Conservation (phyloP, 2,329 filamentous ascomycete species). For the Monilinia aucupariae region DNA sequence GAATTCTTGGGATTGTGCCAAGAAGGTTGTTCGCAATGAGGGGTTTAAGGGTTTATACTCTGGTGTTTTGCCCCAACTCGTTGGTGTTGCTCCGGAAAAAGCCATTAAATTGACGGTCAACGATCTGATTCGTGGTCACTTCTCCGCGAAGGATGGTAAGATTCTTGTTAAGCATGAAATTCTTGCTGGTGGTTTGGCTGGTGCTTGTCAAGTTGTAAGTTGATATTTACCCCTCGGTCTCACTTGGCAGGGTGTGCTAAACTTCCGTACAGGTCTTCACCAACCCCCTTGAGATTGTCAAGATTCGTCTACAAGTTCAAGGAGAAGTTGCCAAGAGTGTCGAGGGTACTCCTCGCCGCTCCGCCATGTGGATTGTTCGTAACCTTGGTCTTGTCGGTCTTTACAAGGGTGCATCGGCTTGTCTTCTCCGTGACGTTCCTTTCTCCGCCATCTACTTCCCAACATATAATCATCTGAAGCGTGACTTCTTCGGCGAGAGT, state of each 20-base stretch:
- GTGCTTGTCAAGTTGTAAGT: constrained; percentile 92
- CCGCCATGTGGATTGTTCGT: constrained; percentile 94
- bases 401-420: constrained; percentile 95
- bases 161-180: constrained; percentile 71
- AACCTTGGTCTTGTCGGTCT: constrained; percentile 91
- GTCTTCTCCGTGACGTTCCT: constrained; percentile 89
- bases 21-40: constrained; percentile 89
- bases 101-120: constrained; percentile 99
- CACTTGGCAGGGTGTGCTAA: constrained; percentile 11
- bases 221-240: not conserved
- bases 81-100: constrained; percentile 98
- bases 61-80: constrained; percentile 87
- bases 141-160: constrained; percentile 67
- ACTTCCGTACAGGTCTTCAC: constrained; percentile 68
- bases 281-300: constrained; percentile 97
- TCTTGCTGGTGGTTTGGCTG: constrained; percentile 80
- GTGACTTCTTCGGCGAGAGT: constrained; percentile 87
- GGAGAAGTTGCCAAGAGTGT: constrained; percentile 88
- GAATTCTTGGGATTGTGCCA: constrained; percentile 93
- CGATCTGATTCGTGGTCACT: constrained; percentile 74
- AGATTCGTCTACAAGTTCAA: constrained; percentile 96
- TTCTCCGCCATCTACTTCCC: constrained; percentile 99
- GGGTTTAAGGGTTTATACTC: constrained; percentile 87
- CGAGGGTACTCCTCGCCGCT: constrained; percentile 76
- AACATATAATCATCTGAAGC: constrained; percentile 90